phyloP scores from a whole-genome alignment of 164 flowering plant species.

The Magnolia sinica region DNA sequence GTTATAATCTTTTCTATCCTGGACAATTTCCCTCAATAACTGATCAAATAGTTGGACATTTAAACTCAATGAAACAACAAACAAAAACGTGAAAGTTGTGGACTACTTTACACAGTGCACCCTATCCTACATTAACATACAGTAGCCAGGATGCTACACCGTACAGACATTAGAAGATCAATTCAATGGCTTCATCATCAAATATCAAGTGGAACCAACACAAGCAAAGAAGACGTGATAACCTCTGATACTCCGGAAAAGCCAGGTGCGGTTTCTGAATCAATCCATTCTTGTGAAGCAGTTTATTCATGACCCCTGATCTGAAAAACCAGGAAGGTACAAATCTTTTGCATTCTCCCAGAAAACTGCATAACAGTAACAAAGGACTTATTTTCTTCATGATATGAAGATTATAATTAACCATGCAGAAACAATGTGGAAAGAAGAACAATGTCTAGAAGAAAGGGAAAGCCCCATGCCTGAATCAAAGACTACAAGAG shows the following conservation, averaged over 20 bases:
- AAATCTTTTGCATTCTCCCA: neutral
- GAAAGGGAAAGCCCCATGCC: constrained; percentile 3
- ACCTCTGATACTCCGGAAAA: neutral
- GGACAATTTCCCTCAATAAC: too few species aligned
- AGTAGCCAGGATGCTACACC: neutral
- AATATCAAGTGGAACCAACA: neutral
- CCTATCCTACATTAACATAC: neutral
- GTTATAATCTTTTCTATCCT: too few species aligned
- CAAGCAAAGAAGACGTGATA: neutral
- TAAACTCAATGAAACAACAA: too few species aligned
- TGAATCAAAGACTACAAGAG: neutral
- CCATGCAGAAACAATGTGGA: neutral
- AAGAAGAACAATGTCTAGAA: neutral
- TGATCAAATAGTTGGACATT: too few species aligned
- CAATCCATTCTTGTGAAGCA: neutral
- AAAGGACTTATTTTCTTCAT: neutral
- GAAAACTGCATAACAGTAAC: neutral
- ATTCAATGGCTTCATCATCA: neutral
- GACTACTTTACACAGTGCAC: too few species aligned
- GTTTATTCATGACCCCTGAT: neutral
- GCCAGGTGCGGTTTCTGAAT: neutral
- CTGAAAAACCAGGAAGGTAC: constrained; percentile 5
- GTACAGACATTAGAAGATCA: neutral
- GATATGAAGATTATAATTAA: too few species aligned
- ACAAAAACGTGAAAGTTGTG: too few species aligned